These are phyloP conservation scores for Sugiyamaella lignohabitans DNA, from an alignment of 805 yeast genomes.

Conservation along the genomic window DNA sequence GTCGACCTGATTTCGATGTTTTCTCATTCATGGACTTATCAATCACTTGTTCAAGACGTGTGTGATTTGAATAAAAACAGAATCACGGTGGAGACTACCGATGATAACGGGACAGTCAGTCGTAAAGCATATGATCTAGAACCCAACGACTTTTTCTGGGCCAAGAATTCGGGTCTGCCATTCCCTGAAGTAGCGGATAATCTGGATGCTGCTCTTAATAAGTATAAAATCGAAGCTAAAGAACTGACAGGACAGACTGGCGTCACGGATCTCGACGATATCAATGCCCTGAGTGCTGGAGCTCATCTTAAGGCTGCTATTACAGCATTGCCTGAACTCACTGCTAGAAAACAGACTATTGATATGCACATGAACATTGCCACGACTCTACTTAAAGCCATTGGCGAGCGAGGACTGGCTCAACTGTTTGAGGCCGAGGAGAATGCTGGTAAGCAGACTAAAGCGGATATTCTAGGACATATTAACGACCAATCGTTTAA, in stretches of 20 bases:
- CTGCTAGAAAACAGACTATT: conserved; percentile 77
- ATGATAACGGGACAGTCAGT: conserved; percentile 30
- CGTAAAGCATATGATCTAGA: conserved; percentile 75
- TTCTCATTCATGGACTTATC: conserved; percentile 96
- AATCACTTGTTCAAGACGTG: conserved; percentile 91
- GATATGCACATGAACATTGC: conserved; percentile 97
- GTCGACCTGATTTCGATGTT: conserved; percentile 90
- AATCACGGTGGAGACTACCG: conserved; percentile 32
- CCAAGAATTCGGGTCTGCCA: conserved; percentile 72
- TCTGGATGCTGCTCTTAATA: conserved; percentile 75
- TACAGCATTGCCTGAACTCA: conserved; percentile 84
- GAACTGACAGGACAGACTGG: conserved; percentile 76
- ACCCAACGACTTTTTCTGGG: conserved; percentile 92
- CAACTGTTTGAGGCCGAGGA: conserved; percentile 93
- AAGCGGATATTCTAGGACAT: conserved; percentile 48
- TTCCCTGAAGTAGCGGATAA: conserved; percentile 99
- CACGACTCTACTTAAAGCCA: conserved; percentile 71
- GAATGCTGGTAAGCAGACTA: conserved; percentile 45
- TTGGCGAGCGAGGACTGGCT: conserved; percentile 83
- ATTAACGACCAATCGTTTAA: conserved; percentile 54
- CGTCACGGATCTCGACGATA: conserved; percentile 63
- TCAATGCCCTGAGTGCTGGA: conserved; percentile 42
- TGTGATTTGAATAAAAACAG: conserved; percentile 78
- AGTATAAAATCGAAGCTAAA: conserved; percentile 81
- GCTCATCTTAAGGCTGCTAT: conserved; percentile 58